A percentile compares a stretch with the other conserved stretches of the same genome.
Evolutionary conservation across 805 yeast genomes (phyloP).

Genomic region (Kuraishia ogatae): DNA sequence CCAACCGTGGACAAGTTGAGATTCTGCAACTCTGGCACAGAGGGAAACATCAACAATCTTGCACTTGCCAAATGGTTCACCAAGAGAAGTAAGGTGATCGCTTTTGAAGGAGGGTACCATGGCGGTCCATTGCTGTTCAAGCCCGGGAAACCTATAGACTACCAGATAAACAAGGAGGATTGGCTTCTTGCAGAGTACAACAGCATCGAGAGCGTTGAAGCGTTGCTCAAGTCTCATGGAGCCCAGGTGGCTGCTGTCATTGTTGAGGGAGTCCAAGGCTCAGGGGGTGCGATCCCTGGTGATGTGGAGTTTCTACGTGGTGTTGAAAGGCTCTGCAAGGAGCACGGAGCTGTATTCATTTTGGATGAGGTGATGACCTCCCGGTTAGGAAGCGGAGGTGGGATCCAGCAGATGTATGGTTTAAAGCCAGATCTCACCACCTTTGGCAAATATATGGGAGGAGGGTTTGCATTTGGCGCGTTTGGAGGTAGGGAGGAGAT

Average conservation of each 20-base stretch:
- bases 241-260: conserved; percentile 8
- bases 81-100: conserved; percentile 6
- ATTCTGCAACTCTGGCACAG: conserved; percentile 11
- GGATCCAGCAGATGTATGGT: conserved; percentile 4
- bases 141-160: conserved; percentile 2
- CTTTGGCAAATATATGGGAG: conserved; percentile 10
- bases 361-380: conserved; percentile 12
- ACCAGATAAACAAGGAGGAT: conserved; percentile 2
- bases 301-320: conserved; percentile 2
- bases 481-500: conserved; percentile 9
- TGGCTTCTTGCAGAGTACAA: conserved; percentile 6
- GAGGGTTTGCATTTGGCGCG: conserved; percentile 9
- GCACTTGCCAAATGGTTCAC: conserved; percentile 7
- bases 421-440: conserved; percentile 7
- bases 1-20: conserved; percentile 4
- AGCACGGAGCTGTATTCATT: conserved; percentile 5
- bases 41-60: conserved; percentile 8
- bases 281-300: conserved; percentile 9
- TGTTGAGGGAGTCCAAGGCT: conserved; percentile 9
- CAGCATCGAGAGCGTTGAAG: conserved; percentile 3
- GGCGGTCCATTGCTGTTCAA: conserved; percentile 7
- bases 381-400: conserved; percentile 7
- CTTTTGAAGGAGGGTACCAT: conserved; percentile 8
- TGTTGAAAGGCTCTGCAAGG: conserved; percentile 7
- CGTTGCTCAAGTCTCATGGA: neutral